phyloP scores from a whole-genome alignment of 306 rosid species.

The Cercis canadensis region DNA sequence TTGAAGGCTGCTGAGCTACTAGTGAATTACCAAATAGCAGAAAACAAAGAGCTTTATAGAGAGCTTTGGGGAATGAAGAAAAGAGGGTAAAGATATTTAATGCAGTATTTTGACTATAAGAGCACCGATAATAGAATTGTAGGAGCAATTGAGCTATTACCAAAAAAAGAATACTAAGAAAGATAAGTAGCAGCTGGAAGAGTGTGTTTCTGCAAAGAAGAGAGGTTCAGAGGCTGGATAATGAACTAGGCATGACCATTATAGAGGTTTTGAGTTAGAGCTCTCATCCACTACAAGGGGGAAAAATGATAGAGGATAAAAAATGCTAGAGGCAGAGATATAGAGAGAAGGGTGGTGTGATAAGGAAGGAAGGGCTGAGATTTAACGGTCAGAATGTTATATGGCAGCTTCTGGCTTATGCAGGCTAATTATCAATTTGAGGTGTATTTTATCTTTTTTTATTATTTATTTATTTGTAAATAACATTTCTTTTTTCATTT shows the following conservation, averaged over 20 bases:
- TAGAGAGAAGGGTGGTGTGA: conserved; percentile 57
- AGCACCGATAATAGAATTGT: too few relatives aligned
- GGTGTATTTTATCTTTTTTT: not conserved
- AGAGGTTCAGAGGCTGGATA: conserved; percentile 52
- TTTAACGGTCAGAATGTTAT: conserved; percentile 68
- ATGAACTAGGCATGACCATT: conserved; percentile 39
- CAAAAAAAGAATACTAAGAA: conserved; percentile 21
- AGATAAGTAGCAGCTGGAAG: conserved; percentile 17
- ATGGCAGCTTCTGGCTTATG: conserved; percentile 37
- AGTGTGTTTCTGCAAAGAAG: conserved; percentile 17
- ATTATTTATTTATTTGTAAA: not conserved
- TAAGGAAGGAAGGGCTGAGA: conserved; percentile 99
- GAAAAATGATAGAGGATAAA: conserved; percentile 26
- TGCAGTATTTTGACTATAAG: conserved; percentile 21
- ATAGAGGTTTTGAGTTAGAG: conserved; percentile 20
- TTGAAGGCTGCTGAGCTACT: conserved; percentile 9
- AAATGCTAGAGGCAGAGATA: conserved; percentile 37
- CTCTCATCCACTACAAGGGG: conserved; percentile 40
- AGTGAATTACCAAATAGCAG: conserved; percentile 44
- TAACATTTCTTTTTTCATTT: too few relatives aligned
- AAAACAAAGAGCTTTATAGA: conserved; percentile 25
- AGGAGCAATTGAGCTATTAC: conserved; percentile 4
- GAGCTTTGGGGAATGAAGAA: conserved; percentile 6
- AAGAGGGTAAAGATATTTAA: conserved; percentile 30
- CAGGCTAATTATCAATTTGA: conserved; percentile 39